phyloP scores from a whole-genome alignment of 495 filamentous ascomycete genomes.

The Hyaloscypha finlandica region DNA sequence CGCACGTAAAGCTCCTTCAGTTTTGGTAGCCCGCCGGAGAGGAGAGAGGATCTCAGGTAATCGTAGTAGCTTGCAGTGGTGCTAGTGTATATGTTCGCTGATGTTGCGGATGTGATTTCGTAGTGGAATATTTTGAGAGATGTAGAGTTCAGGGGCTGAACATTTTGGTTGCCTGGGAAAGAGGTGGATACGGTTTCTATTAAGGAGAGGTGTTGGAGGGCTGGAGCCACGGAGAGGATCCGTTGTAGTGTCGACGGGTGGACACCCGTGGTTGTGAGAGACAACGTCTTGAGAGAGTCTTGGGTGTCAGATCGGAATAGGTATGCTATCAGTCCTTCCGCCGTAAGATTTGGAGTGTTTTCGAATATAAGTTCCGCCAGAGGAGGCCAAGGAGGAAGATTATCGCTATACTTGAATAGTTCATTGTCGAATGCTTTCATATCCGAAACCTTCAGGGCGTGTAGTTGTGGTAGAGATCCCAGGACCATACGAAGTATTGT shows the following conservation, averaged over 20 bases:
- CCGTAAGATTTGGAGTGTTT: slow-evolving; percentile 67
- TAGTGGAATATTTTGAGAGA: slow-evolving; percentile 73
- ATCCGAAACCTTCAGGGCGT: slow-evolving; percentile 70
- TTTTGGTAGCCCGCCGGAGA: slow-evolving; percentile 70
- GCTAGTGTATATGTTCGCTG: slow-evolving; percentile 55
- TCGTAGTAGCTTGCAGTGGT: slow-evolving; percentile 74
- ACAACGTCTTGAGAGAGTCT: slow-evolving; percentile 58
- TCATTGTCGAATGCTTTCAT: slow-evolving; percentile 72
- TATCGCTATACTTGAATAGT: slow-evolving; percentile 61
- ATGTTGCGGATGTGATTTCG: slow-evolving; percentile 70
- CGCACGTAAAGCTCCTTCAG: slow-evolving; percentile 81
- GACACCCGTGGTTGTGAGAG: slow-evolving; percentile 67
- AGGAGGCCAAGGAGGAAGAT: slow-evolving; percentile 68
- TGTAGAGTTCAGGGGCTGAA: slow-evolving; percentile 65
- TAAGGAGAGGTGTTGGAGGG: slow-evolving; percentile 66
- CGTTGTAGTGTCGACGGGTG: slow-evolving; percentile 61
- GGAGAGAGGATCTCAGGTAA: slow-evolving; percentile 81
- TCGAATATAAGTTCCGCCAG: slow-evolving; percentile 69
- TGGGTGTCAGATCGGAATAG: slow-evolving; percentile 49
- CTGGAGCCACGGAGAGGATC: slow-evolving; percentile 62
- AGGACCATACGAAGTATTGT: slow-evolving; percentile 69
- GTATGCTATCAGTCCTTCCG: slow-evolving; percentile 64
- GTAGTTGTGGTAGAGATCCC: slow-evolving; percentile 62
- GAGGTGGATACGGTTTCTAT: slow-evolving; percentile 64
- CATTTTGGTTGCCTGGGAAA: slow-evolving; percentile 55